Evolutionary conservation across 129 eudicot species (phyloP), one percentile per base, ranked within the genome.

Genomic region (Heracleum sosnowskyi): DNA sequence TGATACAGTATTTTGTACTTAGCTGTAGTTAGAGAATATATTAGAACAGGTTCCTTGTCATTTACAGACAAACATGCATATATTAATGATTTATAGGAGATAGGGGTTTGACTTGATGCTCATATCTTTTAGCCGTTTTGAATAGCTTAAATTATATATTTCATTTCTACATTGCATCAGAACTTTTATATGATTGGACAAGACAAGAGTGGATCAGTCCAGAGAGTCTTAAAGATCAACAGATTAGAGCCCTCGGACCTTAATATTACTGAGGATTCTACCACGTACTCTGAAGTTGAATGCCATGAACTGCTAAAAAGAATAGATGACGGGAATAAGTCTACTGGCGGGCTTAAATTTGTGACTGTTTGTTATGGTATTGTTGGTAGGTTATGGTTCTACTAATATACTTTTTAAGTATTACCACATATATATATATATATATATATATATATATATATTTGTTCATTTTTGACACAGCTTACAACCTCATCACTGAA

Each of bases 281-380:
- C 89, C 4, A 68, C 73, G 18, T 88, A 88, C 51, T 69, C 87
- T 1, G 79, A 78, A 66, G 45, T 47, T 55, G 89, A 88, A 47
- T 86, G 89, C 77, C 76, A 36, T 33, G 86, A 83, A n/a, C 81
- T 88, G 60, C 79, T 88, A 33, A 74, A 79, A 44, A 82, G 92
- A 24, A 85, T 88, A 39, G 53, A 81, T 77, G 87, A 83, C 29
- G 92, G 89, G 75, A 88, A 88, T 84, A 85, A 81, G 84, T 76
- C 80, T 28, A 81, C 82, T 40, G 92, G 92, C 24, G 92, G 92
- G 39, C 84, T 85, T 70, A 88, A 83, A 77, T 69, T 85, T 49
- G 89, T 88, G 36, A 81, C 89, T 13, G 39, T 79, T 39, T 88
- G 92, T 76, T 85, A 88, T 73, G 92, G 92, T 13, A 88, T 88